phyloP scores from a whole-genome alignment of 2,329 filamentous ascomycete genomes.

The Pseudogymnoascus sp. region DNA sequence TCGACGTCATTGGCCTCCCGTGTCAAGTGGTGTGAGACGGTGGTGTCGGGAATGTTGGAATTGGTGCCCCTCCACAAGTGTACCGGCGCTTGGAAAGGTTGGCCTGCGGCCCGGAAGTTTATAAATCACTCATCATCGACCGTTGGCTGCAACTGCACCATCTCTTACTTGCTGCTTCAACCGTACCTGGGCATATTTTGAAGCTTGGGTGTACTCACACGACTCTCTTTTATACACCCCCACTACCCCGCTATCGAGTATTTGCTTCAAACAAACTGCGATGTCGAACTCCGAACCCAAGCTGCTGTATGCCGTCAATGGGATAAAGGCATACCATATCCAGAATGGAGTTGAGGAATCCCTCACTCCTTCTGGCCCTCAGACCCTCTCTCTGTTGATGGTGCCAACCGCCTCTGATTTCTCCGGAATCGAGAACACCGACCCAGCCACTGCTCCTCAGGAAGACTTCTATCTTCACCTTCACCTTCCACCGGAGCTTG shows the following conservation, averaged over 20 bases:
- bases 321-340: constrained; percentile 87
- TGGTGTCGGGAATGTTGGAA: constrained; percentile 5
- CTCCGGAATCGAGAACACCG: constrained; percentile 46
- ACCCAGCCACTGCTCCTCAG: constrained; percentile 52
- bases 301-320: constrained; percentile 66
- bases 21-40: constrained; percentile 10
- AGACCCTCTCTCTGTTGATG: constrained; percentile 92
- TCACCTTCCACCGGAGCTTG: constrained; percentile 88
- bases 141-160: not conserved
- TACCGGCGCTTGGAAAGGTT: constrained; percentile 5
- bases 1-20: constrained; percentile 7
- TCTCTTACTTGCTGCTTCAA: not conserved
- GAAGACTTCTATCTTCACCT: constrained; percentile 97
- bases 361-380: constrained; percentile 77
- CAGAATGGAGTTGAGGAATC: constrained; percentile 77
- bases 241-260: constrained; percentile 11
- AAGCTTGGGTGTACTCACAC: constrained; percentile 10
- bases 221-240: not conserved
- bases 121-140: constrained; percentile 3
- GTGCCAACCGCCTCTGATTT: constrained; percentile 81
- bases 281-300: constrained; percentile 45
- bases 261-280: not conserved
- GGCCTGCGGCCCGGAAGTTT: not conserved
- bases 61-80: not conserved
- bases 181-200: not conserved